These are phyloP conservation scores for Peziza echinospora DNA, from an alignment of 495 filamentous ascomycete genomes.

Conservation along the genomic window DNA sequence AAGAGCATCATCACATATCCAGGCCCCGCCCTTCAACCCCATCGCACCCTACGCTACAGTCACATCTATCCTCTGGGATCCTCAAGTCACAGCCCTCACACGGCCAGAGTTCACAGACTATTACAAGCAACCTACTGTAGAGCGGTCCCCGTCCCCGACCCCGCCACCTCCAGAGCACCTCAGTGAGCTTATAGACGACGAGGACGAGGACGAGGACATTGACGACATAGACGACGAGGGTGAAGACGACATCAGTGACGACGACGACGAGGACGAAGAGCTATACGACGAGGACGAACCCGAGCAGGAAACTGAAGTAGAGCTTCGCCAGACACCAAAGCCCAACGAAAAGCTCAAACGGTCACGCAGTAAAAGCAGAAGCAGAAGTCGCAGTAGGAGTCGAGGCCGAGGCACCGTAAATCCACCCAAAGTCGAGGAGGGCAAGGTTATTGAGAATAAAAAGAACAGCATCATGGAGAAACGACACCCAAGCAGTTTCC, in stretches of 20 bases:
- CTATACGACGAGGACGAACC: not conserved
- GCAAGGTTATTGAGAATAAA: not conserved
- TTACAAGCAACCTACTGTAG: conserved; percentile 4
- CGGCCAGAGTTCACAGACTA: conserved; percentile 11
- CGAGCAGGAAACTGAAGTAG: not conserved
- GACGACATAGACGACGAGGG: not conserved
- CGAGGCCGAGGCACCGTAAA: too few relatives aligned
- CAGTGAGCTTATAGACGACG: conserved; percentile 3
- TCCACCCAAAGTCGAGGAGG: not conserved
- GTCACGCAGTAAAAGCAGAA: not conserved
- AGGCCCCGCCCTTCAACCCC: not conserved
- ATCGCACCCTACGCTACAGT: conserved; percentile 14
- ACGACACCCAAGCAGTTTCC: conserved; percentile 82
- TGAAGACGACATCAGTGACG: not conserved
- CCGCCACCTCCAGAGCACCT: conserved; percentile 9
- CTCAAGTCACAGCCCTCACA: conserved; percentile 18
- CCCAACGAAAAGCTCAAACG: not conserved
- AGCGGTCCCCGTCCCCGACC: not conserved
- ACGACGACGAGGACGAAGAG: not conserved
- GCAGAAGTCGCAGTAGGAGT: not conserved
- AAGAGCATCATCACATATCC: not conserved
- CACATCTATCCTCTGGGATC: conserved; percentile 26
- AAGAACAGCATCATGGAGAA: conserved; percentile 26
- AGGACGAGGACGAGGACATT: conserved; percentile 1
- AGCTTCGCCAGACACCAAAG: not conserved